Conservation (phyloP, 345 rosid species). For the Salix brachista region DNA sequence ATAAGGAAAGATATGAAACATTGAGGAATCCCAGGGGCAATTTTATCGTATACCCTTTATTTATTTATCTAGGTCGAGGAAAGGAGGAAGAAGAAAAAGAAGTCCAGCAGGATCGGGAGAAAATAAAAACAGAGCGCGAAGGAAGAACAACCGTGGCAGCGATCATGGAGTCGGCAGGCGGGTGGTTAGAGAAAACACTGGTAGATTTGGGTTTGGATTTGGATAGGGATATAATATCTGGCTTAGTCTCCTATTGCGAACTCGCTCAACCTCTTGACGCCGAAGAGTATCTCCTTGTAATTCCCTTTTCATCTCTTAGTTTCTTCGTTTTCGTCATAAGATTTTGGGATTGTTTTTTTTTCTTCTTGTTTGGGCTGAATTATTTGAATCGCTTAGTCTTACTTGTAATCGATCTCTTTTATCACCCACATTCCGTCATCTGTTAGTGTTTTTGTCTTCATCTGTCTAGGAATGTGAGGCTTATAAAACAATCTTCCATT, state of each 20-base stretch:
- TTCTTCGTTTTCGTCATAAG: not conserved
- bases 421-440: no score
- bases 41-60: no score
- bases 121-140: not conserved
- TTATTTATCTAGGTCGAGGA: no score
- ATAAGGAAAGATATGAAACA: no score
- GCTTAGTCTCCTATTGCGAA: conserved; percentile 85
- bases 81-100: no score
- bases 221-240: conserved; percentile 69
- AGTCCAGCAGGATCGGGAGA: no score
- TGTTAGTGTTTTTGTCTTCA: no score
- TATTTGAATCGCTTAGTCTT: not conserved
- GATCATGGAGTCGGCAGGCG: conserved; percentile 62
- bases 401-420: no score
- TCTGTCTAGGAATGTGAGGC: no score
- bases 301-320: not conserved
- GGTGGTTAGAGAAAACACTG: conserved; percentile 76
- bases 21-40: no score
- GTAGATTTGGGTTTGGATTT: conserved; percentile 75
- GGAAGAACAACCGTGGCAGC: not conserved
- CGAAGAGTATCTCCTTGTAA: conserved; percentile 91
- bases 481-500: no score
- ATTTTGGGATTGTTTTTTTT: not conserved
- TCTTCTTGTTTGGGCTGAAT: not conserved
- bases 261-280: conserved; percentile 89